These are phyloP conservation scores for Fraxinus nigra DNA, from an alignment of 305 asterid species.

Conservation along the genomic window DNA sequence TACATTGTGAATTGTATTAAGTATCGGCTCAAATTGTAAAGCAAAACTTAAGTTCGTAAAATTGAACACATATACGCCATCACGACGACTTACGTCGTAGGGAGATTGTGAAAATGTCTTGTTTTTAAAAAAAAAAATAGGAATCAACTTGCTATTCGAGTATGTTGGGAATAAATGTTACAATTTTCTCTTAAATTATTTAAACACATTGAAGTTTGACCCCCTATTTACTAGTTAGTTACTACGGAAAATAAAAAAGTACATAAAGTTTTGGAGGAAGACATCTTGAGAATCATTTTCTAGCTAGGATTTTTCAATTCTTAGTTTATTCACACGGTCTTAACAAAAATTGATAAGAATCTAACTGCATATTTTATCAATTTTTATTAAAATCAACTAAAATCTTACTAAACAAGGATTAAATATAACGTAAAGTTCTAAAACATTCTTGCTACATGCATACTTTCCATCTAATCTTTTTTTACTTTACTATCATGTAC, in stretches of 20 bases:
- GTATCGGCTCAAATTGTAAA: background rate
- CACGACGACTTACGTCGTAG: background rate
- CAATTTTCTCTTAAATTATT: background rate
- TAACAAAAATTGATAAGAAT: background rate
- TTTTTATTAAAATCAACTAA: too few relatives aligned
- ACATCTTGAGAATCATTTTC: background rate
- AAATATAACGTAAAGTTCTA: background rate
- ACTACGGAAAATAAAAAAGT: background rate
- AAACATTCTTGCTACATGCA: constrained; percentile 6
- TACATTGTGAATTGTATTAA: constrained; percentile 22
- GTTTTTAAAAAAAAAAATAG: background rate
- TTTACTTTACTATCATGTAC: constrained; percentile 6
- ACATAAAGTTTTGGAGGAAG: background rate
- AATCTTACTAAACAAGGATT: background rate
- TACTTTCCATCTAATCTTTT: background rate
- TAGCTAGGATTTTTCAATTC: background rate
- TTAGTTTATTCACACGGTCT: too few relatives aligned
- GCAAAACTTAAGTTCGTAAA: background rate
- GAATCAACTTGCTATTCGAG: background rate
- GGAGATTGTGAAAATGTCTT: background rate
- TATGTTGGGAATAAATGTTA: background rate
- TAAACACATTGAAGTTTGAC: background rate
- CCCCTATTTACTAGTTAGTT: background rate
- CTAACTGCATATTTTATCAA: background rate
- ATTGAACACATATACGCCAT: background rate